phyloP scores from a whole-genome alignment of 2,329 filamentous ascomycete genomes.

The Diaporthe sp. region DNA sequence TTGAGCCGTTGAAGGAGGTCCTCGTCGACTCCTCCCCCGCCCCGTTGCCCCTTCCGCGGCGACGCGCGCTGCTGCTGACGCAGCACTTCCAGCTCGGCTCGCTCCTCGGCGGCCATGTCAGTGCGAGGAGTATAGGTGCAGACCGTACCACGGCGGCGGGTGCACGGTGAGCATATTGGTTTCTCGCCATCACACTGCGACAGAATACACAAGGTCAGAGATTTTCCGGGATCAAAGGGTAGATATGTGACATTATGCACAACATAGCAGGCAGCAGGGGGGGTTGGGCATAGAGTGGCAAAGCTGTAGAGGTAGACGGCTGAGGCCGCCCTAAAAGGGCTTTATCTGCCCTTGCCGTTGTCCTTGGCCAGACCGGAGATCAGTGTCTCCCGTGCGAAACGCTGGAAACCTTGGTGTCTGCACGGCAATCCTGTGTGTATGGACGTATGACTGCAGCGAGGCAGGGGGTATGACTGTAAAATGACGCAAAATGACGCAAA shows the following conservation, averaged over 20 bases:
- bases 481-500: too few relatives aligned
- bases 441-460: neutral
- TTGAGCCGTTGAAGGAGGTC: neutral
- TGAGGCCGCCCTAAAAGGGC: too few relatives aligned
- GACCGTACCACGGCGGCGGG: constrained; percentile 17
- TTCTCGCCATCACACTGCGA: constrained; percentile 28
- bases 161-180: constrained; percentile 30
- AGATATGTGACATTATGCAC: too few relatives aligned
- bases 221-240: too few relatives aligned
- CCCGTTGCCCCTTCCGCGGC: neutral
- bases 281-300: neutral
- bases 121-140: constrained; percentile 24
- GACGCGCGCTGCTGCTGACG: constrained; percentile 7
- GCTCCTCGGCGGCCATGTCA: neutral
- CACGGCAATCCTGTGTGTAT: neutral
- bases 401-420: neutral
- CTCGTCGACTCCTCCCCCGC: neutral
- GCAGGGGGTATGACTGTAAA: neutral
- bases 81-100: constrained; percentile 5
- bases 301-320: too few relatives aligned
- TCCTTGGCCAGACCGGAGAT: too few relatives aligned
- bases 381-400: too few relatives aligned
- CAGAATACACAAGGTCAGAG: neutral
- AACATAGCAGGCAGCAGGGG: too few relatives aligned
- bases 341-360: too few relatives aligned